Evolutionary conservation across 2,329 filamentous ascomycete species (phyloP).

Genomic region (Xylogone sp.): DNA sequence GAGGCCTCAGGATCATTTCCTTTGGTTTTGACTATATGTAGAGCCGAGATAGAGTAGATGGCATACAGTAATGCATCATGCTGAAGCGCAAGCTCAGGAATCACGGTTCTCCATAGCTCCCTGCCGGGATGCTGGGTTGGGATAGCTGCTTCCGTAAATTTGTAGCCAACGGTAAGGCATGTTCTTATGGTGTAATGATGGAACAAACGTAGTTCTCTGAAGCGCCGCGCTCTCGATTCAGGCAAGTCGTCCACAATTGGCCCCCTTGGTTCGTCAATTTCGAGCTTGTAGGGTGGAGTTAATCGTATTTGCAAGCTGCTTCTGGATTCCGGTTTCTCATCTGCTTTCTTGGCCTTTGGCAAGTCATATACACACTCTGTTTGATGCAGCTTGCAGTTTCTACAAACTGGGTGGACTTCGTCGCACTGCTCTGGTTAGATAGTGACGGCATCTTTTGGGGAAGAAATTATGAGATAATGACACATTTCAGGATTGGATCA

Average conservation of each 20-base stretch:
- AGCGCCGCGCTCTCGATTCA: conserved; percentile 13
- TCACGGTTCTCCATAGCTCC: conserved; percentile 1
- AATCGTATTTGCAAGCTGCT: neutral
- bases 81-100: conserved; percentile 14
- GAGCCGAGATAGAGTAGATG: conserved; percentile 15
- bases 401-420: conserved; percentile 17
- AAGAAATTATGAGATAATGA: too few relatives aligned
- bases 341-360: conserved; percentile 1
- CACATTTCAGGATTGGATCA: too few relatives aligned
- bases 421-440: conserved; percentile 14
- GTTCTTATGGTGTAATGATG: conserved; percentile 16
- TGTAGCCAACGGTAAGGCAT: conserved; percentile 6
- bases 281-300: neutral
- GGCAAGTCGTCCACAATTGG: conserved; percentile 1
- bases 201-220: conserved; percentile 17
- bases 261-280: neutral
- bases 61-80: conserved; percentile 15
- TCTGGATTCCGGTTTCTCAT: neutral
- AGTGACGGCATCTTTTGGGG: neutral
- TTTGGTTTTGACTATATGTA: conserved; percentile 14
- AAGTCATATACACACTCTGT: conserved; percentile 11
- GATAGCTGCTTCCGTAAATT: neutral
- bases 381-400: conserved; percentile 14
- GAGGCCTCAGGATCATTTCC: conserved; percentile 6
- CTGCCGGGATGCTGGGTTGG: neutral